Evolutionary conservation across 371 early-diverging fungal species (phyloP).

Genomic region (Syncephalastrum monosporum): DNA sequence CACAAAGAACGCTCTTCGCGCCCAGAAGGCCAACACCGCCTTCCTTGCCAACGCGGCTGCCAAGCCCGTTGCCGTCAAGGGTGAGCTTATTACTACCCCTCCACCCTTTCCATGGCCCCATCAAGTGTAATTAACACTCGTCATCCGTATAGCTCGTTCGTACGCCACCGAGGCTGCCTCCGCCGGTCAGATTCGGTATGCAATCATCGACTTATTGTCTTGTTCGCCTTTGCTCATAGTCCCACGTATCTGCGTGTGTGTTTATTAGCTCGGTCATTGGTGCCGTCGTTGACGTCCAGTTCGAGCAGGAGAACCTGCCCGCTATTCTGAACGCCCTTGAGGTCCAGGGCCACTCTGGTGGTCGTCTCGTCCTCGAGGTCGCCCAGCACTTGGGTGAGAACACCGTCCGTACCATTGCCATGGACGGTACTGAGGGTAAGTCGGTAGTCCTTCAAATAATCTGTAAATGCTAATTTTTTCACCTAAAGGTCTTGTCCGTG

Average conservation of each 20-base stretch:
- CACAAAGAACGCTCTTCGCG: constrained; percentile 31
- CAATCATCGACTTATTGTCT: not conserved
- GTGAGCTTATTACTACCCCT: constrained; percentile 6
- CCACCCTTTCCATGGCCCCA: constrained; percentile 4
- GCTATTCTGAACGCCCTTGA: constrained; percentile 94
- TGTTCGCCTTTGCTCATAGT: not conserved
- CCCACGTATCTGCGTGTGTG: constrained; percentile 1
- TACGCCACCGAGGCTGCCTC: constrained; percentile 37
- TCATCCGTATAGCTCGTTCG: constrained; percentile 24
- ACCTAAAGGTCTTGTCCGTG: constrained; percentile 86
- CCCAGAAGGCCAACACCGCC: constrained; percentile 22
- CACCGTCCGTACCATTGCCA: constrained; percentile 97
- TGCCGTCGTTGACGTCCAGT: constrained; percentile 97
- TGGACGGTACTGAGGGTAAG: constrained; percentile 82
- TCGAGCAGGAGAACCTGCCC: constrained; percentile 85
- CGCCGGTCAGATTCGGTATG: constrained; percentile 56
- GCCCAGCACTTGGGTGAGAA: constrained; percentile 95
- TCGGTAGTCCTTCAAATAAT: not conserved
- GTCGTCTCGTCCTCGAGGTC: constrained; percentile 91
- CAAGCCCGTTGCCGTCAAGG: constrained; percentile 21
- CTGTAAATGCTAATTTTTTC: no score
- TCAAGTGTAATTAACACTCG: not conserved
- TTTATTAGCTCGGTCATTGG: constrained; percentile 71
- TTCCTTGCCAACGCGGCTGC: constrained; percentile 23
- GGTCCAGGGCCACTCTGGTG: constrained; percentile 71